These are phyloP conservation scores for Plasmodium blacklocki DNA, from an alignment of 169 alveolate genomes.

Conservation along the genomic window DNA sequence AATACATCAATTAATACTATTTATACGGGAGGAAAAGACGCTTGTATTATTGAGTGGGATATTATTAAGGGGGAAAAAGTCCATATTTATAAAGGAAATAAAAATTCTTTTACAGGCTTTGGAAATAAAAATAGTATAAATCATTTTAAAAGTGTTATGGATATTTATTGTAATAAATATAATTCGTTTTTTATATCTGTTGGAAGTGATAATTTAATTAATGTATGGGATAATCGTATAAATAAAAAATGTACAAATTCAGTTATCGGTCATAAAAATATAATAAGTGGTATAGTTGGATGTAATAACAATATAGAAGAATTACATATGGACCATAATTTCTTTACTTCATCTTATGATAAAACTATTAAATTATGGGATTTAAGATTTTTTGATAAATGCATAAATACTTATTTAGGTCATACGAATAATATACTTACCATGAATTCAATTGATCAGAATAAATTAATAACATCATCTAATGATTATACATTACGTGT, in stretches of 20 bases:
- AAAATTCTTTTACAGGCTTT: slow-evolving; percentile 17
- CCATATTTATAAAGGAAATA: slow-evolving; percentile 59
- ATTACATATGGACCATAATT: slow-evolving; percentile 49
- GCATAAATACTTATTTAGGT: slow-evolving; percentile 64
- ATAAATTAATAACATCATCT: slow-evolving; percentile 61
- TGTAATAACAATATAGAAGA: slow-evolving; percentile 63
- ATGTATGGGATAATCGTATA: slow-evolving; percentile 62
- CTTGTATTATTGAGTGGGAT: slow-evolving; percentile 74
- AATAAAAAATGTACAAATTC: slow-evolving; percentile 41
- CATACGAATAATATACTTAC: slow-evolving; percentile 44
- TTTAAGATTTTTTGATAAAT: slow-evolving; percentile 67
- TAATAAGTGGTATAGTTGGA: slow-evolving; percentile 43
- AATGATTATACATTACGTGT: slow-evolving; percentile 69
- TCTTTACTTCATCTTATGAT: slow-evolving; percentile 83
- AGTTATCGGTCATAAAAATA: slow-evolving; percentile 56
- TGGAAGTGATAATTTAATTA: slow-evolving; percentile 70
- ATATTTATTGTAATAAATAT: slow-evolving; percentile 55
- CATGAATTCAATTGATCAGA: slow-evolving; percentile 45
- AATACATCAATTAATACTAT: slow-evolving; percentile 47
- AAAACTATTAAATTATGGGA: slow-evolving; percentile 84
- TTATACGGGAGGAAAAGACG: slow-evolving; percentile 71
- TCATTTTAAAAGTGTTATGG: slow-evolving; percentile 70
- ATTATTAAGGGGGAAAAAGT: slow-evolving; percentile 44
- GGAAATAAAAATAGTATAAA: slow-evolving; percentile 44
- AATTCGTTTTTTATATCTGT: slow-evolving; percentile 71